Conservation (phyloP, 352 stramenopile genomes). For the Phytophthora hibernalis region DNA sequence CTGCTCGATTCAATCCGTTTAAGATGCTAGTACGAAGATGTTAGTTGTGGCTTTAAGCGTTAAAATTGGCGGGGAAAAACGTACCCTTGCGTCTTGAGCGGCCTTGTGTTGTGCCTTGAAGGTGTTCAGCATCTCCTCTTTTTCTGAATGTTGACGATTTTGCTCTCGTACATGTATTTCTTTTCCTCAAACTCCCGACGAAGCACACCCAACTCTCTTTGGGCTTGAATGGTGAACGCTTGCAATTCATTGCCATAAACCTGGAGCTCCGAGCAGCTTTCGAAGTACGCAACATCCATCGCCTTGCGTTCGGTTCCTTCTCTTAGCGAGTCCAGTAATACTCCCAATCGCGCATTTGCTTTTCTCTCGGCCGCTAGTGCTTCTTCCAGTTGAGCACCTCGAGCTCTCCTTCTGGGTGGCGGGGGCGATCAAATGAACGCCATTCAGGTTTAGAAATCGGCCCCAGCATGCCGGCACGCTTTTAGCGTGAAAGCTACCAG, state of each 20-base stretch:
- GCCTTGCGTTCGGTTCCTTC: conserved; percentile 80
- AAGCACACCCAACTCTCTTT: conserved; percentile 43
- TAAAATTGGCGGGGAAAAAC: not conserved
- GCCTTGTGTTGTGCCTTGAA: conserved; percentile 76
- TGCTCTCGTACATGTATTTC: conserved; percentile 55
- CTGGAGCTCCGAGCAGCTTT: conserved; percentile 70
- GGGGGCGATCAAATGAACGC: conserved; percentile 40
- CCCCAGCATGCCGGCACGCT: conserved; percentile 71
- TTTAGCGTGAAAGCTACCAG: conserved; percentile 62
- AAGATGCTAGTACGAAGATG: conserved; percentile 18
- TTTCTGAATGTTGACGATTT: conserved; percentile 60
- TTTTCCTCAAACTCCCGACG: conserved; percentile 62
- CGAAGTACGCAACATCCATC: conserved; percentile 83
- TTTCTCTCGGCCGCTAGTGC: conserved; percentile 55
- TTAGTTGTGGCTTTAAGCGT: not conserved
- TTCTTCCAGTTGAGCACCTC: conserved; percentile 78
- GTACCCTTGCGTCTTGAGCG: conserved; percentile 45
- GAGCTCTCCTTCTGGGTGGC: conserved; percentile 54
- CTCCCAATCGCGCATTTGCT: conserved; percentile 50
- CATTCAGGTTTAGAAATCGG: conserved; percentile 70
- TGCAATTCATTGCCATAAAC: conserved; percentile 55
- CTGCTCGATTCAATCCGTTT: conserved; percentile 29
- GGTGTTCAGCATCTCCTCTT: conserved; percentile 76
- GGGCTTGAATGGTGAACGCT: conserved; percentile 54
- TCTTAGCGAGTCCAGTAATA: conserved; percentile 57